A percentile compares a stretch with the other conserved stretches of the same genome.
These are phyloP conservation scores for Vaccinium darrowii DNA, from an alignment of 148 eudicot genomes.

Conservation along the genomic window DNA sequence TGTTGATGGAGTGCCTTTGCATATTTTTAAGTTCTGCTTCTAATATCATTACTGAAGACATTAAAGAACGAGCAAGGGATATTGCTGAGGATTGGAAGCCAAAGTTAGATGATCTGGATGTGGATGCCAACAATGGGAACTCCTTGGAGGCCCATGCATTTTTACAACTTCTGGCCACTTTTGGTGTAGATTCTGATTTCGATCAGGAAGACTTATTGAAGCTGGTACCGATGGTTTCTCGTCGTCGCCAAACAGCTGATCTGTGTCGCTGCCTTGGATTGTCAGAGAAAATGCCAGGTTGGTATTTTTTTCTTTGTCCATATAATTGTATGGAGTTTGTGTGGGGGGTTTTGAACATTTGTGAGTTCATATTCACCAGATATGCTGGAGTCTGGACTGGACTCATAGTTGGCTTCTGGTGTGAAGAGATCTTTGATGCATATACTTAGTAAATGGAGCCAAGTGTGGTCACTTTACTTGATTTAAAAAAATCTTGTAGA, in stretches of 20 bases:
- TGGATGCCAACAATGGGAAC: constrained; percentile 93
- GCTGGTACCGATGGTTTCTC: constrained; percentile 95
- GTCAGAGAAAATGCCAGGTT: constrained; percentile 89
- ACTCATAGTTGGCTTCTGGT: not conserved
- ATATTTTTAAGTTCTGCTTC: constrained; percentile 52
- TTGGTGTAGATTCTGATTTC: constrained; percentile 75
- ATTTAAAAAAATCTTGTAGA: not conserved
- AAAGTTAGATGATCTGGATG: constrained; percentile 78
- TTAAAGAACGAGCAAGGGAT: constrained; percentile 70
- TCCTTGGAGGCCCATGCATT: constrained; percentile 99
- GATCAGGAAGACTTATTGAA: constrained; percentile 67
- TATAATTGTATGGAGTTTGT: not conserved
- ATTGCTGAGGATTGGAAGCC: constrained; percentile 96
- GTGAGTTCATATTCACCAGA: not conserved
- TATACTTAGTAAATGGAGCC: not conserved
- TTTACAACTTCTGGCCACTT: constrained; percentile 84
- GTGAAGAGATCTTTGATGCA: not conserved
- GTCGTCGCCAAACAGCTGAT: constrained; percentile 97
- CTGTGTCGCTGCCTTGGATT: constrained; percentile 96
- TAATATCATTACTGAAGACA: constrained; percentile 51
- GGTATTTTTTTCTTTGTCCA: constrained; percentile 14
- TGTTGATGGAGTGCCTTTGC: constrained; percentile 98
- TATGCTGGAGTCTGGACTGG: not conserved
- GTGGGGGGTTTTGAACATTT: not conserved
- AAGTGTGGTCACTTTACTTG: not conserved